Evolutionary conservation across 176 grass and related monocot genomes (phyloP), one percentile per base, ranked within the genome.

Genomic region (Puccinellia tenuiflora): DNA sequence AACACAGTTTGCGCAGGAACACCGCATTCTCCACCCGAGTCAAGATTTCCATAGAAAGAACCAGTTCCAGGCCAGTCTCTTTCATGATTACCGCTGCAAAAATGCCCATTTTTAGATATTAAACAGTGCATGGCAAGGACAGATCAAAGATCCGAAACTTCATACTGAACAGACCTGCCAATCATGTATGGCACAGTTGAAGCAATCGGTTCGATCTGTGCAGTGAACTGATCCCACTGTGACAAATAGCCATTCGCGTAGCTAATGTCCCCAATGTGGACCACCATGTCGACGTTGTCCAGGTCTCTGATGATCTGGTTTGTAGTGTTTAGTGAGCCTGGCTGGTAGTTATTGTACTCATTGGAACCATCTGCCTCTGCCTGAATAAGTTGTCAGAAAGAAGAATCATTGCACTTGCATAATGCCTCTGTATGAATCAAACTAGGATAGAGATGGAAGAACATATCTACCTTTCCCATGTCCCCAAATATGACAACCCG

Each of bases 191-290:
- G 92, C 25, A 98, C 87, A 28, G 66, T 85, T 15, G 91, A 95
- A 46, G 92, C 87, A 77, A 98, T 95, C 3, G 89, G 96, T 56
- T 98, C 89, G 0, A 95, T 76, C 79, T 95, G 96, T 72, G 89
- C 85, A 12, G 92, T 95, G 77, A 95, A 95, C 76, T 98, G 96
- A 73, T 98, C 92, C 96, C 92, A 98, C 38, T 98, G 92, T 7
- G 91, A 98, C 28, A 98, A 35, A 79, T 98, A 98, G 25, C 96
- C 92, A 65, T 98, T 88, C 2, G 91, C 89, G 21, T 95, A 95
- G 65, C 79, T 82, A 76, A 95, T 89, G 65, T 98, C 96, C 35
- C 92, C 91, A 8, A 95, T 98, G 48, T 95, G 96, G n/a, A 98
- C 53, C 42, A 95, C 88, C 83, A 91, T 88, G 79, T 98, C 91